Conservation (phyloP, 768 basidiomycete genomes). For the Atractiella rhizophila region DNA sequence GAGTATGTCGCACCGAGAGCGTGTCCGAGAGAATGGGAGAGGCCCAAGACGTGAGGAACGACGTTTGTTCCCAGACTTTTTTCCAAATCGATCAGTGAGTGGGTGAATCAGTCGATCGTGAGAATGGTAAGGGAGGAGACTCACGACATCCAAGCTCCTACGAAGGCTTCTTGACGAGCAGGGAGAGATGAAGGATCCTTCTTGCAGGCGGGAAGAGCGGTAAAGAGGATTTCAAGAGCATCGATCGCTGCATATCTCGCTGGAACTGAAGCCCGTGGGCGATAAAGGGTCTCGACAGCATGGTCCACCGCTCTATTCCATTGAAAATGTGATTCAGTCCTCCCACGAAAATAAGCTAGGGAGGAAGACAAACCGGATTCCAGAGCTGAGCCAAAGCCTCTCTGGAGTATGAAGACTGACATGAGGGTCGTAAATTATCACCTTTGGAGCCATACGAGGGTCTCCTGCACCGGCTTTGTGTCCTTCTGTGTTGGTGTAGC, state of each 20-base stretch:
- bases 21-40: conserved; percentile 52
- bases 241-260: conserved; percentile 39
- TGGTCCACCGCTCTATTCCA: conserved; percentile 52
- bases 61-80: too few species aligned
- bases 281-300: conserved; percentile 44
- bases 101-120: too few species aligned
- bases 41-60: conserved; percentile 17
- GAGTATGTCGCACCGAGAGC: conserved; percentile 42
- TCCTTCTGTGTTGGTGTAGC: background rate
- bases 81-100: too few species aligned
- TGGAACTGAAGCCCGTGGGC: conserved; percentile 32
- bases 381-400: conserved; percentile 53
- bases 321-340: too few species aligned
- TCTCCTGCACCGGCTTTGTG: background rate
- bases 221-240: conserved; percentile 46
- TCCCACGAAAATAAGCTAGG: too few species aligned
- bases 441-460: conserved; percentile 18
- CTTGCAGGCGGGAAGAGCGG: conserved; percentile 41
- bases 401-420: conserved; percentile 48
- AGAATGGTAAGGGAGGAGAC: too few species aligned
- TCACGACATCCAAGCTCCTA: conserved; percentile 8
- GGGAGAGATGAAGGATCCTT: too few species aligned
- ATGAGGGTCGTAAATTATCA: conserved; percentile 52
- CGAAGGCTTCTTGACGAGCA: conserved; percentile 31
- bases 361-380: too few species aligned